These are phyloP conservation scores for Emergomyces pasteurianus DNA, from an alignment of 2,329 filamentous ascomycete genomes.

Conservation along the genomic window DNA sequence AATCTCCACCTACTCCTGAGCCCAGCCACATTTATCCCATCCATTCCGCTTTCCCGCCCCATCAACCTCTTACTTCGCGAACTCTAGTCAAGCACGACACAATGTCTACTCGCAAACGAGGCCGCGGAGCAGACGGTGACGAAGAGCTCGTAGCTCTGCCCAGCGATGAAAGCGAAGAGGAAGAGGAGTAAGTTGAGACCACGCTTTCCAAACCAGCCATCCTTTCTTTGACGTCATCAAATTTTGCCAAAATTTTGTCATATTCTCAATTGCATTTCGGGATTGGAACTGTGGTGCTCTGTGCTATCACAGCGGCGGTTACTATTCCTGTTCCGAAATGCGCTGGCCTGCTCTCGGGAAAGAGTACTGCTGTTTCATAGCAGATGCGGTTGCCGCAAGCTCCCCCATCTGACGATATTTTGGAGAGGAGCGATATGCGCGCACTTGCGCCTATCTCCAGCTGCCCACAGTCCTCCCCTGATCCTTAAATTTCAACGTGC, in stretches of 20 bases:
- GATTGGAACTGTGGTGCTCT: background rate
- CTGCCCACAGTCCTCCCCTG: background rate
- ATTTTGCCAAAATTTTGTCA: background rate
- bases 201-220: background rate
- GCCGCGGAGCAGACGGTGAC: slow-evolving; percentile 35
- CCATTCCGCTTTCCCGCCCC: background rate
- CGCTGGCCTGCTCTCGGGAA: background rate
- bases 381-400: background rate
- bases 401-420: background rate
- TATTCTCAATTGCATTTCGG: background rate
- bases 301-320: no score
- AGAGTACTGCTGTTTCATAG: background rate
- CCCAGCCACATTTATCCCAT: background rate
- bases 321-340: no score
- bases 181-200: slow-evolving; percentile 28
- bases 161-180: slow-evolving; percentile 39
- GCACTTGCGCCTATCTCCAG: background rate
- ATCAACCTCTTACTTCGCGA: background rate
- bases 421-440: background rate
- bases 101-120: slow-evolving; percentile 40
- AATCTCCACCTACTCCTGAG: background rate
- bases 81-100: slow-evolving; percentile 3
- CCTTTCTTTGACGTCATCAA: slow-evolving; percentile 3
- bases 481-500: background rate
- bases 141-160: slow-evolving; percentile 37